Evolutionary conservation across 192 early-diverging fungal species (phyloP).

Genomic region (Thamnidium elegans): DNA sequence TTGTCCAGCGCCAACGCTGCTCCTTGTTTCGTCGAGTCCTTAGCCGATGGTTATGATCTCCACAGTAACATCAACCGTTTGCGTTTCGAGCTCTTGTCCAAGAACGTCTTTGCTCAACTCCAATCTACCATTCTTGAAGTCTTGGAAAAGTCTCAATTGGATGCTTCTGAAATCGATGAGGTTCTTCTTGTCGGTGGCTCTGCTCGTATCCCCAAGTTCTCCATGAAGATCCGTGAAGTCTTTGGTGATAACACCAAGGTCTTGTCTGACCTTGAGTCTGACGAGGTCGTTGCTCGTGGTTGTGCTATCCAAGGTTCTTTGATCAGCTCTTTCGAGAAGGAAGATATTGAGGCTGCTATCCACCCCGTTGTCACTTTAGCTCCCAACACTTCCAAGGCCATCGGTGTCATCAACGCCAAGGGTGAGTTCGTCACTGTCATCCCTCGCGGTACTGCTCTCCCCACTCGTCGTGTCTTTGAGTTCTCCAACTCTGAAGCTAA

Average conservation of each 20-base stretch:
- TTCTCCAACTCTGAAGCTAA: conserved; percentile 63
- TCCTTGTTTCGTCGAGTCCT: conserved; percentile 89
- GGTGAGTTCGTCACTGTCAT: conserved; percentile 79
- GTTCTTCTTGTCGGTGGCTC: conserved; percentile 90
- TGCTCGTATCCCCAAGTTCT: conserved; percentile 83
- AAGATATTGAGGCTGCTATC: conserved; percentile 53
- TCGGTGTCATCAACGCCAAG: conserved; percentile 73
- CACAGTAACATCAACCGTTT: conserved; percentile 79
- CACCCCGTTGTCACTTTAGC: conserved; percentile 50
- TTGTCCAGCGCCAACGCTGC: conserved; percentile 76
- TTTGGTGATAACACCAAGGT: conserved; percentile 71
- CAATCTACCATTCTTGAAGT: conserved; percentile 63
- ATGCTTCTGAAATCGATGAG: conserved; percentile 73
- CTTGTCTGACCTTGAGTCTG: conserved; percentile 82
- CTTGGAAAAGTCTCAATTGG: conserved; percentile 65
- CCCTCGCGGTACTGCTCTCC: conserved; percentile 81
- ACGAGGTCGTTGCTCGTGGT: conserved; percentile 89
- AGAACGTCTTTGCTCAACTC: conserved; percentile 70
- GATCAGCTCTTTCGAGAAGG: conserved; percentile 58
- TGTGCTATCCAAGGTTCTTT: conserved; percentile 88
- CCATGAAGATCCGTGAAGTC: conserved; percentile 65
- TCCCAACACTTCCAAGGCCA: conserved; percentile 64
- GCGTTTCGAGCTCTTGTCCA: conserved; percentile 87
- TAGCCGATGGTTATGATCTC: conserved; percentile 90
- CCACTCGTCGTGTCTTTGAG: conserved; percentile 72